Evolutionary conservation across 768 basidiomycete genomes (phyloP).

Genomic region (Multifurca ochricompacta): DNA sequence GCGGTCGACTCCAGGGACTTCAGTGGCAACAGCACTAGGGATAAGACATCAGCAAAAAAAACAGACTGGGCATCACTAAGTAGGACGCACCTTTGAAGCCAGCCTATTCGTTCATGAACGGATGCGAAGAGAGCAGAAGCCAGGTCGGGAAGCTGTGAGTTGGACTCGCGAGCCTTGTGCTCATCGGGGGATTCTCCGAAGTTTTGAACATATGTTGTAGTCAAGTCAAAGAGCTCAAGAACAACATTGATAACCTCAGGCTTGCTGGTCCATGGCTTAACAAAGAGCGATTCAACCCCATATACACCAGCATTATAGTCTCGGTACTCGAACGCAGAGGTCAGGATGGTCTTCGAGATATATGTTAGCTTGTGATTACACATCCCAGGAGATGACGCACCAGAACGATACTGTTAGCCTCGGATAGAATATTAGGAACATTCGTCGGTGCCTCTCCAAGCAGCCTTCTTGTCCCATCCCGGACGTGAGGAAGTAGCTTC

Average conservation of each 20-base stretch:
- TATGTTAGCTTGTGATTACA: not conserved
- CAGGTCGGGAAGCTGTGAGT: constrained; percentile 54
- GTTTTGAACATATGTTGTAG: constrained; percentile 42
- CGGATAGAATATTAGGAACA: constrained; percentile 41
- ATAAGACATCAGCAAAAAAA: not conserved
- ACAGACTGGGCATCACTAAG: not conserved
- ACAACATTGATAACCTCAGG: constrained; percentile 59
- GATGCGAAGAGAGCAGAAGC: constrained; percentile 57
- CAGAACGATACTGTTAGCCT: constrained; percentile 62
- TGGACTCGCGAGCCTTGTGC: constrained; percentile 31
- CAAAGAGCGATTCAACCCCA: constrained; percentile 62
- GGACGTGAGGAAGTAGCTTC: constrained; percentile 52
- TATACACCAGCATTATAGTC: constrained; percentile 66
- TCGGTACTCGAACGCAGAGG: constrained; percentile 69
- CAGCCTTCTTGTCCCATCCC: constrained; percentile 38
- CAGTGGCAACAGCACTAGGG: constrained; percentile 38
- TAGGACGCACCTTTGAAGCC: constrained; percentile 48
- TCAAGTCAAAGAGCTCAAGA: constrained; percentile 62
- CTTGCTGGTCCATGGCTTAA: constrained; percentile 79
- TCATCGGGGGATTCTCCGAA: constrained; percentile 27
- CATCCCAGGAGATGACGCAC: constrained; percentile 35
- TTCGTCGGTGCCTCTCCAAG: constrained; percentile 39
- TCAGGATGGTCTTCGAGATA: constrained; percentile 51
- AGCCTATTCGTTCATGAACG: constrained; percentile 59
- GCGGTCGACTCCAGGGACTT: constrained; percentile 42